These are phyloP conservation scores for Phytophthora sansomeana DNA, from an alignment of 352 stramenopile genomes.

Conservation along the genomic window DNA sequence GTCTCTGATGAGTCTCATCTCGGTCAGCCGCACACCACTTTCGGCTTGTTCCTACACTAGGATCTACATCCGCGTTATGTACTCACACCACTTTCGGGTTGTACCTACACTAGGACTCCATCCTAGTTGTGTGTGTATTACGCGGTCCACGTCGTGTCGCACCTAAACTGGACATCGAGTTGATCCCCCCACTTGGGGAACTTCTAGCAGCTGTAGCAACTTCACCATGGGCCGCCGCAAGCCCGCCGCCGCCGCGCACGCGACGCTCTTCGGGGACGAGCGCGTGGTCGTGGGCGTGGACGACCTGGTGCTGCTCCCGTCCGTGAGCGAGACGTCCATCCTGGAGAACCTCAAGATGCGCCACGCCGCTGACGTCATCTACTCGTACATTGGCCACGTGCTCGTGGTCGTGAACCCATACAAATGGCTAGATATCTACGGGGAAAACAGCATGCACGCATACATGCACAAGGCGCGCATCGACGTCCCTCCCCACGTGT, in stretches of 20 bases:
- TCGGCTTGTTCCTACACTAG: not conserved
- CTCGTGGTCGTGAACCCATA: constrained; percentile 91
- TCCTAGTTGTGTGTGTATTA: not conserved
- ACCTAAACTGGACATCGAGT: not conserved
- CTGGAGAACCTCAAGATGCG: constrained; percentile 91
- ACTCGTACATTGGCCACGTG: constrained; percentile 90
- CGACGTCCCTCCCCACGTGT: constrained; percentile 88
- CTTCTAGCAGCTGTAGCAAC: constrained; percentile 31
- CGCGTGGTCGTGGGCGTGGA: constrained; percentile 80
- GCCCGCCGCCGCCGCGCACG: constrained; percentile 13
- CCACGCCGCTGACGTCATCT: constrained; percentile 88
- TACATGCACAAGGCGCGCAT: constrained; percentile 91
- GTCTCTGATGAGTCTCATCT: not conserved
- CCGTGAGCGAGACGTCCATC: constrained; percentile 81
- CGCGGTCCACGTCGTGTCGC: constrained; percentile 14
- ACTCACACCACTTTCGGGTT: not conserved
- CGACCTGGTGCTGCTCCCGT: constrained; percentile 80
- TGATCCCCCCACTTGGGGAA: constrained; percentile 9
- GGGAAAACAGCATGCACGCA: constrained; percentile 76
- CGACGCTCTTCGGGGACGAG: constrained; percentile 61
- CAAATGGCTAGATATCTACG: constrained; percentile 93
- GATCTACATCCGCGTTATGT: no score
- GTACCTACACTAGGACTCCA: not conserved
- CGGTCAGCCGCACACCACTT: not conserved
- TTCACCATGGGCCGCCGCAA: constrained; percentile 47